Base-by-base conservation (phyloP, 129 eudicot species). In the Chrysanthemum makinoi region DNA sequence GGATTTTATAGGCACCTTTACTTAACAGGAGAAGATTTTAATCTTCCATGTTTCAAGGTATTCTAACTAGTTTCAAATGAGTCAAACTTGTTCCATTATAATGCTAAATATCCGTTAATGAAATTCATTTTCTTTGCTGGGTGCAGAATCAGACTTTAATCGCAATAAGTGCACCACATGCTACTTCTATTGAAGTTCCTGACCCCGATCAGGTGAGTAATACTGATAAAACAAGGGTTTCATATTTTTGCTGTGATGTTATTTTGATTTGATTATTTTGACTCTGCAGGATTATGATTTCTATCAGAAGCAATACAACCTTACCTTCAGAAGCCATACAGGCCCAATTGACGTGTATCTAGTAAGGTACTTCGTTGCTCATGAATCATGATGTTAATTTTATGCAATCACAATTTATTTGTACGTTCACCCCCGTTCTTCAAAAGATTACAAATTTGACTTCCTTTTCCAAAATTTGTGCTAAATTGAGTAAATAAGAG, bases 131-230 rank as follows among this genome's bases (percentile, higher is more conserved):
- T 57, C 5, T 30, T 43, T 58, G 49, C 60, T 56, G 22, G 54
- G 62, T 19, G 58, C 85, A 86, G 96, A 69, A 89, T 81, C 76
- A 84, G 79, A 89, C 93, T 52, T 68, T 86, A 56, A 84, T 89
- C 30, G 88, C 84, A 7, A 24, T 89, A 66, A 75, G 81, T 83
- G 88, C 96, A 61, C 93, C 96, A 2, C 87, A 56, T 71, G 96
- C 85, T 72, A 89, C 88, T 77, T 76, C 74, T 53, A 59, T 89
- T 24, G 88, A 86, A 87, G 96, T 89, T 79, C 96, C 93, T 20
- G 96, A 89, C 71, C 93, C 96, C 19, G 83, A 82, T 76, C 89
- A 80, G 89, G 91, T 89, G 62, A 71, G 88, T 83, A 70, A 10
- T 15, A 49, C 17, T 8, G 47, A 62, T 56, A 19, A 66, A 85